Evolutionary conservation across 106 monocot species (phyloP).

Genomic region (Allium sativum): DNA sequence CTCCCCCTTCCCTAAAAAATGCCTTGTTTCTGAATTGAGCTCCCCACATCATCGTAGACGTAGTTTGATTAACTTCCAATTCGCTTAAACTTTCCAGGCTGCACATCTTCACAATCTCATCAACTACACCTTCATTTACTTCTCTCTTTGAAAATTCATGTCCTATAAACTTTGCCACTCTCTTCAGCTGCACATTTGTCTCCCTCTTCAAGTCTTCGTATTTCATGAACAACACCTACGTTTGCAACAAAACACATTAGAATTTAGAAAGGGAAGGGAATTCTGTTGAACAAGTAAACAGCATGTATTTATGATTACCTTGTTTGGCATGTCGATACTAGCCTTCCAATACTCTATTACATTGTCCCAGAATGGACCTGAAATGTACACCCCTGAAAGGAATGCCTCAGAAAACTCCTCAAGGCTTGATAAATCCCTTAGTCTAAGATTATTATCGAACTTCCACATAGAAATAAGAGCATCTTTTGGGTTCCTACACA

Average conservation of each 20-base stretch:
- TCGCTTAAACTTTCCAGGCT: slow-evolving; percentile 17
- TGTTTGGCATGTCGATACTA: neutral
- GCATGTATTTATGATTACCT: too few relatives aligned
- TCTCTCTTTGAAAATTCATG: slow-evolving; percentile 11
- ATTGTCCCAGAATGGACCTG: slow-evolving; percentile 24
- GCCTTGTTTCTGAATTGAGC: neutral
- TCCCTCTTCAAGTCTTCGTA: slow-evolving; percentile 19
- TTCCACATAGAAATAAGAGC: slow-evolving; percentile 18
- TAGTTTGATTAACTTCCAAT: slow-evolving; percentile 12
- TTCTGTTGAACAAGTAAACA: too few relatives aligned
- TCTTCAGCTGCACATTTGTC: neutral
- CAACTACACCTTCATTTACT: slow-evolving; percentile 9
- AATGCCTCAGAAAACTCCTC: slow-evolving; percentile 9
- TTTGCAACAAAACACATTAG: too few relatives aligned
- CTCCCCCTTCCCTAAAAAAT: slow-evolving; percentile 17
- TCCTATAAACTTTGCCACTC: slow-evolving; percentile 27
- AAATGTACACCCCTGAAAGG: neutral
- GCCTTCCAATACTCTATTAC: slow-evolving; percentile 20
- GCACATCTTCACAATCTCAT: slow-evolving; percentile 16
- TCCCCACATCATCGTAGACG: neutral
- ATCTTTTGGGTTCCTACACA: slow-evolving; percentile 31
- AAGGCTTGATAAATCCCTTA: neutral
- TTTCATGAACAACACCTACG: slow-evolving; percentile 26
- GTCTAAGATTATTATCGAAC: slow-evolving; percentile 3
- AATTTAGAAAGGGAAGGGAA: too few relatives aligned